These are phyloP conservation scores for Arabidopsis hybrid DNA, from an alignment of 441 rosid genomes.

Conservation along the genomic window DNA sequence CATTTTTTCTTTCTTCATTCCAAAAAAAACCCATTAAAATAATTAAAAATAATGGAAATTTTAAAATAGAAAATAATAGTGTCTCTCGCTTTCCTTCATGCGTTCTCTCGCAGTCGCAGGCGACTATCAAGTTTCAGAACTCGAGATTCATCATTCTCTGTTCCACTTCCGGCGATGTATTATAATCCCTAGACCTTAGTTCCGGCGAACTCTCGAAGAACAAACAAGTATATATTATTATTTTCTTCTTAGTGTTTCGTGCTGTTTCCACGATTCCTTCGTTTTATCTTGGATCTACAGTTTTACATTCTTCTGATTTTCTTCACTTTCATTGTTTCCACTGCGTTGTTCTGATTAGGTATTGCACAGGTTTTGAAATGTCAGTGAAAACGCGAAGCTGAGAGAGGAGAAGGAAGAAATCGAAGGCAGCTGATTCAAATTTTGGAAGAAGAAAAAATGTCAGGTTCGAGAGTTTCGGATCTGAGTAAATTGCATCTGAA, in stretches of 20 bases:
- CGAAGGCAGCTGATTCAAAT: background rate
- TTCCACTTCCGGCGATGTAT: conserved; percentile 5
- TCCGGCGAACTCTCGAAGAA: conserved; percentile 18
- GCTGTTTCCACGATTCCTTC: background rate
- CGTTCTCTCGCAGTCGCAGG: conserved; percentile 40
- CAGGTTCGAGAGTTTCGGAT: conserved; percentile 67
- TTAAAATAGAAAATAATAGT: conserved; percentile 20
- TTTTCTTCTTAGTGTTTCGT: conserved; percentile 5
- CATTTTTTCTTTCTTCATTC: background rate
- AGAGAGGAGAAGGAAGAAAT: conserved; percentile 2
- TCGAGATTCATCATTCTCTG: conserved; percentile 38
- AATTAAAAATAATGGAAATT: background rate
- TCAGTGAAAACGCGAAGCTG: conserved; percentile 11
- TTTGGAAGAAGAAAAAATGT: conserved; percentile 48
- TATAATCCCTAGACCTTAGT: conserved; percentile 5
- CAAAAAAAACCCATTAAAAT: too few relatives aligned
- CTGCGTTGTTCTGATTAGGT: background rate
- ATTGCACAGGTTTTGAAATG: conserved; percentile 19
- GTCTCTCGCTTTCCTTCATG: conserved; percentile 1
- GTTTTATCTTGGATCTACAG: conserved; percentile 27
- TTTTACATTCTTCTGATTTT: background rate
- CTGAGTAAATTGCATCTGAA: conserved; percentile 81
- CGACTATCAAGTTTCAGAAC: conserved; percentile 34
- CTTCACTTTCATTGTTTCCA: conserved; percentile 18
- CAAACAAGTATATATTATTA: background rate